Base-by-base conservation (phyloP, 176 grass and related monocot genomes). In the Saccharum spontaneum region DNA sequence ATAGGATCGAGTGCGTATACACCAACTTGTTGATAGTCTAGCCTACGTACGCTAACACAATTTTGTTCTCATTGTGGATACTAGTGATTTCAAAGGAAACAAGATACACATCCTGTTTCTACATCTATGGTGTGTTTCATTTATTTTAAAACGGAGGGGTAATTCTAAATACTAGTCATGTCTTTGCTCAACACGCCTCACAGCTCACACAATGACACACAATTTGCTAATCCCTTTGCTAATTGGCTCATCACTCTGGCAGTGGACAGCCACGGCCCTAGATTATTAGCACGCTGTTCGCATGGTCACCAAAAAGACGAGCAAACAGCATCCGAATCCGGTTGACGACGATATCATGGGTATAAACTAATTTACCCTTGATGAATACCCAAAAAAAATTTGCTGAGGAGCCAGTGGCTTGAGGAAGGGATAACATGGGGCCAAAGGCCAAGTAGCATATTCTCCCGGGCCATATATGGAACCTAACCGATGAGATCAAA, bases 401-500 rank as follows among this genome's bases (percentile, higher is more conserved):
- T 26, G 38, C 24, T 30, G 67, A 28, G 28, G 44, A 41, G 52
- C 50, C 44, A 77, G 65, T 45, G 40, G 40, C 13, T 86, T 24
- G 20, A 52, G 71, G 9, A 64, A 52, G n/a, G 18, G 48, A 75
- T 84, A 65, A 38, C 43, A 71, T 75, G 80, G 33, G 81, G 71
- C 36, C 22, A 82, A 17, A 72, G 20, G 73, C 82, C 67, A 73
- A 74, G 34, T 67, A 83, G 78, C 82, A 88, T 91, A 91, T 91
- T 88, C 86, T 83, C 31, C 22, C 8, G 55, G 8, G 3, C 54
- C 22, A 60, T 60, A 4, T 8, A 6, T 62, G 33, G 7, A 65
- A 78, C 86, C 71, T 59, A 81, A 84, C 64, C n/a, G 90, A 91
- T 73, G 65, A 82, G 71, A 85, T 82, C 77, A 73, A 91, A 69